Percentiles rank a stretch among this genome's conserved stretches.
Conservation (phyloP, 2,329 filamentous ascomycete species). For the Intubia oerlemansii region DNA sequence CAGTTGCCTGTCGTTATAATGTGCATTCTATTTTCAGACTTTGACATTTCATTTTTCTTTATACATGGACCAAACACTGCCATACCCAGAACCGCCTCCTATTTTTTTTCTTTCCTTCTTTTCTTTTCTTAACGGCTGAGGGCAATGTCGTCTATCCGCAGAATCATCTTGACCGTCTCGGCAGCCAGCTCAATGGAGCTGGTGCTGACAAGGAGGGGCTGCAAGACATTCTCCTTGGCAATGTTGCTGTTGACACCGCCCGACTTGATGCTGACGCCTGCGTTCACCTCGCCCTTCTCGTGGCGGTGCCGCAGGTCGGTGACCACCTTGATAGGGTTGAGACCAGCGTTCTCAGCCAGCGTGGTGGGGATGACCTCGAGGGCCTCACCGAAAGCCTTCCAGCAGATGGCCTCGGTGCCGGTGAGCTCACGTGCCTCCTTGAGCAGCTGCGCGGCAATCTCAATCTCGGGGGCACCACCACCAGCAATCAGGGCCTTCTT, state of each 20-base stretch:
- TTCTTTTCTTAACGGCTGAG: conserved; percentile 28
- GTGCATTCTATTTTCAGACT: too few relatives aligned
- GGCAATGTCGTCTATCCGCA: conserved; percentile 46
- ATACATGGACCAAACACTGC: neutral
- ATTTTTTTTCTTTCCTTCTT: neutral
- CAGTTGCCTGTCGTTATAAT: too few relatives aligned
- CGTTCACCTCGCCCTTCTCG: conserved; percentile 85
- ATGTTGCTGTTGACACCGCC: conserved; percentile 96
- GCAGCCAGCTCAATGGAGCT: conserved; percentile 93
- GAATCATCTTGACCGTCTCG: conserved; percentile 93
- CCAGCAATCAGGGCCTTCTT: conserved; percentile 98
- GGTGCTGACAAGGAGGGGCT: conserved; percentile 88
- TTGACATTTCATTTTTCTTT: conserved; percentile 1
- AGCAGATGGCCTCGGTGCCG: conserved; percentile 93
- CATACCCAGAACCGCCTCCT: neutral
- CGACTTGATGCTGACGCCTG: conserved; percentile 94
- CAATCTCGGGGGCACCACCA: conserved; percentile 89
- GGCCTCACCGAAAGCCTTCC: conserved; percentile 95
- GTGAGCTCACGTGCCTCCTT: conserved; percentile 64
- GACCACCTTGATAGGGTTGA: conserved; percentile 98
- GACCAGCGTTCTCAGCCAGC: conserved; percentile 84
- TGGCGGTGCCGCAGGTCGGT: conserved; percentile 88
- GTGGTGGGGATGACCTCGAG: conserved; percentile 96
- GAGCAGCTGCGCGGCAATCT: conserved; percentile 73
- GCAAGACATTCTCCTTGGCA: conserved; percentile 86